These are phyloP conservation scores for Populus simonii DNA, from an alignment of 345 rosid species.

Conservation along the genomic window DNA sequence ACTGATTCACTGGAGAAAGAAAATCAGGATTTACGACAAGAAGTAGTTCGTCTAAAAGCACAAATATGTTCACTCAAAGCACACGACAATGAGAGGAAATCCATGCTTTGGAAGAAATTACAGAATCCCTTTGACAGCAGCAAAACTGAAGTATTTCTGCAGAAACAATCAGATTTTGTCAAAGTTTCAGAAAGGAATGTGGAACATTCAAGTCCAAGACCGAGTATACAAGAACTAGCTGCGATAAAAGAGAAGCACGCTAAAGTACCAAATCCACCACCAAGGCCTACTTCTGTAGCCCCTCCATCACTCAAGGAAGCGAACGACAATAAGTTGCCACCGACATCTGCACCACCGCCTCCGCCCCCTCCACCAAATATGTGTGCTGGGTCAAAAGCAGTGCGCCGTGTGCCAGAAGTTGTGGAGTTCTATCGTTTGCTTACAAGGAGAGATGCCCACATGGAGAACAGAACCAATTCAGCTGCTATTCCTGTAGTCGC, in stretches of 20 bases:
- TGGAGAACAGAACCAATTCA: conserved; percentile 43
- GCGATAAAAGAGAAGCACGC: conserved; percentile 25
- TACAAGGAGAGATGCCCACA: conserved; percentile 57
- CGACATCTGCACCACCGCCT: conserved; percentile 46
- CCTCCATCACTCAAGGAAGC: conserved; percentile 19
- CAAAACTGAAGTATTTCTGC: conserved; percentile 32
- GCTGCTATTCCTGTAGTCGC: conserved; percentile 37
- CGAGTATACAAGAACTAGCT: conserved; percentile 19
- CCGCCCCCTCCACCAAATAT: conserved; percentile 69
- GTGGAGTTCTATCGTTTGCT: conserved; percentile 78
- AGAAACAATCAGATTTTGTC: conserved; percentile 42
- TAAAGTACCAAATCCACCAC: conserved; percentile 38
- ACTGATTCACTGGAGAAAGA: conserved; percentile 68
- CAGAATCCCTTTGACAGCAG: conserved; percentile 51
- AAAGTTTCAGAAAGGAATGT: conserved; percentile 33
- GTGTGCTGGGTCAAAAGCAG: conserved; percentile 45
- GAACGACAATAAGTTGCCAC: conserved; percentile 22
- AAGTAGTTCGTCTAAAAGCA: conserved; percentile 61
- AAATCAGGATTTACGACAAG: conserved; percentile 66
- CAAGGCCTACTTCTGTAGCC: conserved; percentile 23
- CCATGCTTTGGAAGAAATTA: conserved; percentile 85
- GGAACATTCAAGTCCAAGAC: conserved; percentile 20
- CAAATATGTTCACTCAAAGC: conserved; percentile 69
- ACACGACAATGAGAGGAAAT: conserved; percentile 80
- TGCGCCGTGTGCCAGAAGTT: conserved; percentile 80